phyloP scores from a whole-genome alignment of 768 basidiomycete species.

The Termitomyces sp. region DNA sequence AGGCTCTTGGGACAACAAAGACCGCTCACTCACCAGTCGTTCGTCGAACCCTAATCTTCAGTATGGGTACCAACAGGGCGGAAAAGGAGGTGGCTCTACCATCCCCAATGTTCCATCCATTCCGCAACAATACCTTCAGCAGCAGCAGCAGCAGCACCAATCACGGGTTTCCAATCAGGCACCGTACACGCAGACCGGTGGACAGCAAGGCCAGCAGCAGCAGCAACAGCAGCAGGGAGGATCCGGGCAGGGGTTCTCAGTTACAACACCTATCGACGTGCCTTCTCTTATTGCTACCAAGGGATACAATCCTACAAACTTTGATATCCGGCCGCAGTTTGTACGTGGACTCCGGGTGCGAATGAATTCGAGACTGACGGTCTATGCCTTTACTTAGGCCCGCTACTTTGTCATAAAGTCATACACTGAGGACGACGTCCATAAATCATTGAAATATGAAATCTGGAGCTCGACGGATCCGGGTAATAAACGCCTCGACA shows the following conservation, averaged over 20 bases:
- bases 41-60: slow-evolving; percentile 70
- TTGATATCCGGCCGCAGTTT: slow-evolving; percentile 77
- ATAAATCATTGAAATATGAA: slow-evolving; percentile 96
- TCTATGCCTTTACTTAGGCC: slow-evolving; percentile 49
- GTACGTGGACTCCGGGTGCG: slow-evolving; percentile 37
- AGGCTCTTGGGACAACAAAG: slow-evolving; percentile 63
- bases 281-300: slow-evolving; percentile 81
- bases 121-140: slow-evolving; percentile 68
- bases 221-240: slow-evolving; percentile 17
- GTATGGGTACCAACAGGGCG: slow-evolving; percentile 53
- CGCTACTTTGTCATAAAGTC: slow-evolving; percentile 98
- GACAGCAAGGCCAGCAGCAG: slow-evolving; percentile 10
- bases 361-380: slow-evolving; percentile 3
- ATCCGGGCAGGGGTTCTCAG: slow-evolving; percentile 40
- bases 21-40: slow-evolving; percentile 51
- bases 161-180: slow-evolving; percentile 35
- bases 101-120: slow-evolving; percentile 71
- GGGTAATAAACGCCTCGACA: slow-evolving; percentile 95
- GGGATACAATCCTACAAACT: slow-evolving; percentile 86
- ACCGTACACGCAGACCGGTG: slow-evolving; percentile 29
- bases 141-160: slow-evolving; percentile 47
- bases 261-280: slow-evolving; percentile 78
- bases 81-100: slow-evolving; percentile 29
- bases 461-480: slow-evolving; percentile 98
- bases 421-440: slow-evolving; percentile 98